Evolutionary conservation across 2,329 filamentous ascomycete genomes (phyloP).

Genomic region (Apiospora sp.): DNA sequence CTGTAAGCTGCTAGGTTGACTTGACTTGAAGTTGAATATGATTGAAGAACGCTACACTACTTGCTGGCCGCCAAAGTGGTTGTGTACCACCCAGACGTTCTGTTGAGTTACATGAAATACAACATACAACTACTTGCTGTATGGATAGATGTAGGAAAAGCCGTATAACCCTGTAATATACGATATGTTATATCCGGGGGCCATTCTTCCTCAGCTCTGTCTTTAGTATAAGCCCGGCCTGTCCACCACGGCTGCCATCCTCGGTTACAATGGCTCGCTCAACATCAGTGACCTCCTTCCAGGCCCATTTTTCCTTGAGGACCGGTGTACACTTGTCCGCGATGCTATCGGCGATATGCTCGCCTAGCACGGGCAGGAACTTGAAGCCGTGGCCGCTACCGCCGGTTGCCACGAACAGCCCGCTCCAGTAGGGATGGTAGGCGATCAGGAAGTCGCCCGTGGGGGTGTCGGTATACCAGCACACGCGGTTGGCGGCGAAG

Average conservation of each 20-base stretch:
- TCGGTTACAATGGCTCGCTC: conserved; percentile 54
- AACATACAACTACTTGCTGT: not conserved
- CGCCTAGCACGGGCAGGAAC: conserved; percentile 72
- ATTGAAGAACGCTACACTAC: no score
- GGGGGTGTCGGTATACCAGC: conserved; percentile 80
- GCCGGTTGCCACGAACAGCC: conserved; percentile 68
- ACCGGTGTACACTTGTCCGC: conserved; percentile 53
- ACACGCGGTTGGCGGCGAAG: conserved; percentile 69
- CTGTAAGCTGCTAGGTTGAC: no score
- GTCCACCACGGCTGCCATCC: conserved; percentile 61
- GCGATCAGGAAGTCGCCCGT: conserved; percentile 76
- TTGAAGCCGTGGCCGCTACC: conserved; percentile 74
- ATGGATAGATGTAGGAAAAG: not conserved
- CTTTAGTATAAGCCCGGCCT: conserved; percentile 53
- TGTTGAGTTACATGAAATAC: not conserved
- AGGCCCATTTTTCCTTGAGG: conserved; percentile 67
- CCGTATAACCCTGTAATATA: not conserved
- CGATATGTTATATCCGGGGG: conserved; percentile 23
- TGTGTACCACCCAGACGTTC: not conserved
- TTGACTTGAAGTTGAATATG: no score
- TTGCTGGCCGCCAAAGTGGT: not conserved
- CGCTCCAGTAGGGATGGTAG: conserved; percentile 68
- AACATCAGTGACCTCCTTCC: conserved; percentile 63
- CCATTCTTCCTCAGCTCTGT: conserved; percentile 49
- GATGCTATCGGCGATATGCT: conserved; percentile 66